Evolutionary conservation across 192 early-diverging fungal genomes (phyloP), one percentile per base, ranked within the genome.

Genomic region (Linnemannia elongata): DNA sequence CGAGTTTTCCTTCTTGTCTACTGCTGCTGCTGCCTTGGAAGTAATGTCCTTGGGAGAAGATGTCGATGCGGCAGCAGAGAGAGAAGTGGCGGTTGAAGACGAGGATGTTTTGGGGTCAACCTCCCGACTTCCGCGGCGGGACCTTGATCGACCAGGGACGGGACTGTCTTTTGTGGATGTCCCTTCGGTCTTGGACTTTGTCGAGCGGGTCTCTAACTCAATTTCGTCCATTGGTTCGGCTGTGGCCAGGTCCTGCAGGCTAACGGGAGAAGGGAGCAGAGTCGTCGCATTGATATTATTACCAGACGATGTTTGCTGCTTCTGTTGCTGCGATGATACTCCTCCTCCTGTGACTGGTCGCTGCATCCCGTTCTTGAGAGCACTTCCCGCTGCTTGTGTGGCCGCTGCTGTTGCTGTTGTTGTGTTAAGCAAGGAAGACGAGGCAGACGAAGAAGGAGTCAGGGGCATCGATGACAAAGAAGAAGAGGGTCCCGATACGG

Each of bases 91-190:
- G 15, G 75, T 30, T 33, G 60, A 42, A 13, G 45, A 47, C 39
- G 75, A 44, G 8, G 75, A 39, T 33, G 36, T 44, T 41, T 68
- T 77, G 42, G 36, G 57, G 12, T 85, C 83, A n/a, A 36, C 35
- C 13, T 87, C 85, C n/a, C 85, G 35, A 73, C 85, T 87, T 27
- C 85, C 79, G 17, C 85, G 85, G 45, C 85, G 79, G 75, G 85
- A 81, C 45, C 85, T 69, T 83, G 82, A 72, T 22, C 68, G 27
- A 10, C 66, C 68, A 36, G 35, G 1, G 13, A 36, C 69, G 35
- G 82, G 76, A 81, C 75, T 86, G 79, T 81, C 84, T 75, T 78
- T 87, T 74, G 74, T 60, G 44, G 66, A 13, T 30, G 76, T 57
- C 72, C 68, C 82, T 7, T 80, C 77, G 33, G 33, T 35, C 57